Base-by-base conservation (phyloP, 257 asterid genomes). In the Solanum megistacrolobum region DNA sequence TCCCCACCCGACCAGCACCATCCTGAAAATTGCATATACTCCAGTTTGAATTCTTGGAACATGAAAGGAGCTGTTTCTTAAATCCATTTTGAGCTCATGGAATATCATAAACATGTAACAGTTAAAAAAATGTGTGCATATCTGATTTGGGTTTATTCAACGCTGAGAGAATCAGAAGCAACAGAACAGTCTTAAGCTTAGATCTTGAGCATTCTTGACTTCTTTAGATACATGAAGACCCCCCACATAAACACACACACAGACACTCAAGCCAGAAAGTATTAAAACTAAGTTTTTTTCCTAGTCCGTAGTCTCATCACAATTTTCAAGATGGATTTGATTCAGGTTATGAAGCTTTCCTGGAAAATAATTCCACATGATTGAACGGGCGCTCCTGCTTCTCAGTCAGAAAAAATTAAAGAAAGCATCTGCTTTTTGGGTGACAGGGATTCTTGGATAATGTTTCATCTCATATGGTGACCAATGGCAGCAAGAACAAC, bases 1-100 rank as follows among this genome's bases (percentile, higher is more conserved):
- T 97, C 86, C 99, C 99, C 84, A 97, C 96, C 87, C 99, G 94
- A 31, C 99, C 99, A 91, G 98, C 98, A 20, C 99, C 99, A 90
- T 97, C 99, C 99, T 97, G 86, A 72, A 91, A 87, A 82, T 83
- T 68, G 52, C 58, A 41, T 87, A 91, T 65, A 38, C 79, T 20
- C 86, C 73, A 87, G 35, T 83, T 85, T 72, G 86, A 29, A 84
- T 25, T 29, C 74, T 66, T 62, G 62, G 36, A 73, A 18, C 60
- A 60, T 73, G 35, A 73, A 62, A 58, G 52, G 60, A 62, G 65
- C 82, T 78, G 38, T 36, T 27, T 46, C 60, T 62, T 83, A 73
- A 87, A n/a, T 27, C 16, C 31, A 34, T 74, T 66, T 62, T 84
- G 48, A 75, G 62, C 29, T 83, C 83, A 29, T n/a, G 21, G 41